Conservation (phyloP, 495 filamentous ascomycete genomes). For the Daldinia caldariorum region DNA sequence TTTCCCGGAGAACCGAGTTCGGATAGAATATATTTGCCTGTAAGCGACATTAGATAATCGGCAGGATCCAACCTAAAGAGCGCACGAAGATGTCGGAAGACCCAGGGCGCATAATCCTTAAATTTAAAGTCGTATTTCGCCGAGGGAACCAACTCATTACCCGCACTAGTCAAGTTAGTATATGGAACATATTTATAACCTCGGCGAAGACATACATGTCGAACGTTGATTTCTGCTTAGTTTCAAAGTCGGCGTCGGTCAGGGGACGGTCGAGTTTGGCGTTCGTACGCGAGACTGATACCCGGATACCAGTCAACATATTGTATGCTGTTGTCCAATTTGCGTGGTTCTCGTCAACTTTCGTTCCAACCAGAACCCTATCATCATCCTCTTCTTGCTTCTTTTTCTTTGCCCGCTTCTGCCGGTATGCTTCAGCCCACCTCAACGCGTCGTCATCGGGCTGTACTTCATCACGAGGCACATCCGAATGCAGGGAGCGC, state of each 20-base stretch:
- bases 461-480: slow-evolving; percentile 80
- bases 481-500: slow-evolving; percentile 83
- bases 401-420: slow-evolving; percentile 85
- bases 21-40: slow-evolving; percentile 97
- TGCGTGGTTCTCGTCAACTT: slow-evolving; percentile 95
- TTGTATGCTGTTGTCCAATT: slow-evolving; percentile 99
- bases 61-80: slow-evolving; percentile 94
- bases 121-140: slow-evolving; percentile 99
- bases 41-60: slow-evolving; percentile 98
- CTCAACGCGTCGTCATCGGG: slow-evolving; percentile 90
- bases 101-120: slow-evolving; percentile 99
- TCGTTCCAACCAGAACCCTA: slow-evolving; percentile 93
- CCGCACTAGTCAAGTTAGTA: slow-evolving; percentile 68
- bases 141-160: slow-evolving; percentile 95
- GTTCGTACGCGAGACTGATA: slow-evolving; percentile 94
- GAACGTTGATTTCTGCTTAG: slow-evolving; percentile 97
- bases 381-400: slow-evolving; percentile 92
- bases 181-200: slow-evolving; percentile 1
- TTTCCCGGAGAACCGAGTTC: slow-evolving; percentile 97
- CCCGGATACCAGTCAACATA: slow-evolving; percentile 98
- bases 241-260: slow-evolving; percentile 89
- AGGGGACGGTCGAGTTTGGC: slow-evolving; percentile 92
- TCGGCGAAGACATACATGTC: slow-evolving; percentile 74
- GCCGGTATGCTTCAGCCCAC: slow-evolving; percentile 91
- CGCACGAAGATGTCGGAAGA: slow-evolving; percentile 90